Evolutionary conservation across 345 rosid genomes (phyloP), one percentile per base, ranked within the genome.

Genomic region (Mangifera indica): DNA sequence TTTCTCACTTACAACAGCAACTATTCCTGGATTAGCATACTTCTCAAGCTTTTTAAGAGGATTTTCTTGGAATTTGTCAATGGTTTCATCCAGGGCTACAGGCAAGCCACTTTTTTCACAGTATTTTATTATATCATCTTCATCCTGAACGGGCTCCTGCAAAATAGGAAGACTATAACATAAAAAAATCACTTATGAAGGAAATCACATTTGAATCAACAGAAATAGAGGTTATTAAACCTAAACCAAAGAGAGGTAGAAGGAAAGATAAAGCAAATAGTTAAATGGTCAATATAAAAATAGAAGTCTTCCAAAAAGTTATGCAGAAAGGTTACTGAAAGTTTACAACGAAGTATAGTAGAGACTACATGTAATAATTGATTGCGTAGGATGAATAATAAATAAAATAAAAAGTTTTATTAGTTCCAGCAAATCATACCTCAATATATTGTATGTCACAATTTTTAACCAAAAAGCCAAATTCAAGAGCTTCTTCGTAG

Each of bases 1-100:
- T 64, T 53, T 72, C 53, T 45, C 62, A 83, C 97, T 85, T 82
- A 94, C 98, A 80, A 89, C 72, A 76, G 98, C 97, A 78, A 90
- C 95, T 76, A 94, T 78, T 80, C 96, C 86, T 34, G 89, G 89
- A 79, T 92, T 97, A 60, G 77, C 59, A 88, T 87, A 89, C 78
- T 84, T 83, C 37, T 62, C 71, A 71, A 94, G 97, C 82, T 77
- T 63, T 57, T 77, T 74, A 26, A 87, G 85, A 72, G 89, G 89
- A 78, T 84, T 82, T 69, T 72, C 86, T 29, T 42, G 82, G 69
- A 88, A 65, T 63, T 78, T 80, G 77, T 87, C 85, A 60, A 94
- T 79, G 62, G 97, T 92, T 86, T 94, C 98, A 84, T 94, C 98
- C 70, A 94, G 80, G 29, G 97, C 98, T 60, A 92, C 97, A 26